A percentile compares a stretch with the other conserved stretches of the same genome.
phyloP scores from a whole-genome alignment of 345 rosid species.

The Chamaenerion angustifolium region DNA sequence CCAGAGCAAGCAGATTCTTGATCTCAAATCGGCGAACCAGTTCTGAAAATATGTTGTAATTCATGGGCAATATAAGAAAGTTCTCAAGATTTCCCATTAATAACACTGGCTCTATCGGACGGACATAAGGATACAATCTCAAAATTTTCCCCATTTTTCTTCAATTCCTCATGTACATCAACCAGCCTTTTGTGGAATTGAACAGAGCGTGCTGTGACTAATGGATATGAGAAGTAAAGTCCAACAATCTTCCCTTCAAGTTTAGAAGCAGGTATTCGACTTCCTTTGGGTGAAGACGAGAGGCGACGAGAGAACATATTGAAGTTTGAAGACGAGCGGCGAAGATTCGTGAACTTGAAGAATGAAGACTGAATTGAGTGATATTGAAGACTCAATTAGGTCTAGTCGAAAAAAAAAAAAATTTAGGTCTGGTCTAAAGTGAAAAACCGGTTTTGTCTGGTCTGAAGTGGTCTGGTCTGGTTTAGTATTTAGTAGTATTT shows the following conservation, averaged over 20 bases:
- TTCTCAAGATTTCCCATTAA: slow-evolving; percentile 10
- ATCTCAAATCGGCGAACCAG: slow-evolving; percentile 19
- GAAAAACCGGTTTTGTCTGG: too few species aligned
- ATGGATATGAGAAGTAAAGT: slow-evolving; percentile 69
- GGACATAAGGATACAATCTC: too few species aligned
- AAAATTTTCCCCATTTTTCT: slow-evolving; percentile 30
- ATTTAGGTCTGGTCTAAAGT: too few species aligned
- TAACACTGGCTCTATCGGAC: too few species aligned
- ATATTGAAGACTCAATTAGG: too few species aligned
- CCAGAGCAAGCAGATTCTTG: slow-evolving; percentile 20
- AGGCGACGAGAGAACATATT: too few species aligned
- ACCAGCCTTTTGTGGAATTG: slow-evolving; percentile 53
- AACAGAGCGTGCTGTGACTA: slow-evolving; percentile 45
- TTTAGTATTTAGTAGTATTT: too few species aligned
- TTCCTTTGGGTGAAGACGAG: slow-evolving; percentile 8
- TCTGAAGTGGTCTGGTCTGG: too few species aligned
- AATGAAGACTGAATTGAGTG: too few species aligned
- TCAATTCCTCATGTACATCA: slow-evolving; percentile 47
- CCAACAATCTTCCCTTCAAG: slow-evolving; percentile 55
- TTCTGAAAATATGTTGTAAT: slow-evolving; percentile 17
- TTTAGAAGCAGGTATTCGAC: slow-evolving; percentile 41
- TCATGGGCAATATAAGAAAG: slow-evolving; percentile 20
- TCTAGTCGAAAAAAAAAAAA: too few species aligned
- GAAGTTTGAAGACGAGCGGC: too few species aligned
- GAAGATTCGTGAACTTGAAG: too few species aligned